Evolutionary conservation across 768 basidiomycete genomes (phyloP).

Genomic region (Albatrellus ellisii): DNA sequence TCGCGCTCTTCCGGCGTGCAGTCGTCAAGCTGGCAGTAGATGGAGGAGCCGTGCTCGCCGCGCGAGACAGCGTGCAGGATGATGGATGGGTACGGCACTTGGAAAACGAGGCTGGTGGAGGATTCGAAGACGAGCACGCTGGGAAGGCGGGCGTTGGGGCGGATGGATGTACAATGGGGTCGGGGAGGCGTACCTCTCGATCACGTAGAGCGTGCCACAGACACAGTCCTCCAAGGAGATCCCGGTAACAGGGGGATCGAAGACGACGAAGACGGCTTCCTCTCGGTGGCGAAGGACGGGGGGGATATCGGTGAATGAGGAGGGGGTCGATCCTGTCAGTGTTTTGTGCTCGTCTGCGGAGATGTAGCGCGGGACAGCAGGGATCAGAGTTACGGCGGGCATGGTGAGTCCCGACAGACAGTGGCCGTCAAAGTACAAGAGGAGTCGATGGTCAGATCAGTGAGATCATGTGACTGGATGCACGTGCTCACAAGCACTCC

Average conservation of each 20-base stretch:
- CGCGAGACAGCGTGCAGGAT: constrained; percentile 90
- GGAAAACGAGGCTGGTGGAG: constrained; percentile 56
- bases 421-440: background rate
- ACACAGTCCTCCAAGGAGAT: constrained; percentile 38
- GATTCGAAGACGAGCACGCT: constrained; percentile 76
- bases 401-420: constrained; percentile 8
- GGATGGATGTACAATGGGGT: constrained; percentile 3
- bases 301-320: constrained; percentile 75
- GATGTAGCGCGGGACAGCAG: constrained; percentile 30
- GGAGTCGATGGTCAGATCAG: background rate
- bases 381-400: constrained; percentile 24
- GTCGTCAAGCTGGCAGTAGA: constrained; percentile 94
- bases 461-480: background rate
- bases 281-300: constrained; percentile 69
- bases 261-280: constrained; percentile 48
- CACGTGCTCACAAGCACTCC: too few species aligned
- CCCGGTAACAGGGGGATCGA: constrained; percentile 57
- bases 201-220: constrained; percentile 65
- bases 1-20: constrained; percentile 18
- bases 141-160: background rate
- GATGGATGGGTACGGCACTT: constrained; percentile 79
- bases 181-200: constrained; percentile 54
- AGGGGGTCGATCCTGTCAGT: constrained; percentile 68
- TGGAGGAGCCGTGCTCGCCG: constrained; percentile 44
- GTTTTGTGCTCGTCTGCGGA: constrained; percentile 54